Base-by-base conservation (phyloP, 2,329 filamentous ascomycete genomes). In the Sporothrix globosa region DNA sequence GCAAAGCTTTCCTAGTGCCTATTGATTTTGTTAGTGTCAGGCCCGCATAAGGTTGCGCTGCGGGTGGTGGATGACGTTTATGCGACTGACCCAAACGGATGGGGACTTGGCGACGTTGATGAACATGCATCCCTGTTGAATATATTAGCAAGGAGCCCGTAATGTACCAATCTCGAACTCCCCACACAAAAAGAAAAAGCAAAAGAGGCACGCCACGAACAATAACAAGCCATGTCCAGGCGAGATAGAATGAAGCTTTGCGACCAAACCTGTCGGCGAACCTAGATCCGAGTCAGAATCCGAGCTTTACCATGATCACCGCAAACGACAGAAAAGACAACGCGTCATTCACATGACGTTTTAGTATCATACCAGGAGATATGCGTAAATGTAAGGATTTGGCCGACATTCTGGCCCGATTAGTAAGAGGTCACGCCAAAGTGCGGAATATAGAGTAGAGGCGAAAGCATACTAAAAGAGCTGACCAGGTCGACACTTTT, bases 31-130 rank as follows among this genome's bases (percentile, higher is more conserved):
- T 60, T 60, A 60, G 34, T 39, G 11, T n/a, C 27, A 39, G 30
- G 11, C 3, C 17, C 17, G 3, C 19, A 19, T 50, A 50, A 6
- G 46, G 30, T 5, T 30, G 30, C n/a, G n/a, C n/a, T 34, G 34
- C 34, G 11, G 4, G 6, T 3, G 7, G 21, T 17, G 3, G 24
- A 30, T 9, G 4, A 14, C 24, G 5, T 30, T 60, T 41, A 1
- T 6, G 34, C 56, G 27, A 72, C 14, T 27, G 63, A 53, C 70
- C 70, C 56, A 72, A 2, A 72, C 70, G 4, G 44, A 27, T 2
- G 70, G 70, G 14, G 21, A 68, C 44, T 72, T 72, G 7, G 70
- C 70, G n/a, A 63, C 68, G 53, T 72, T 72, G 27, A 72, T 63
- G 11, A 72, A 46, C 14, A 65, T 46, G 53, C 70, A 70, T 54